phyloP scores from a whole-genome alignment of 805 yeast genomes.

The Spathaspora passalidarum region DNA sequence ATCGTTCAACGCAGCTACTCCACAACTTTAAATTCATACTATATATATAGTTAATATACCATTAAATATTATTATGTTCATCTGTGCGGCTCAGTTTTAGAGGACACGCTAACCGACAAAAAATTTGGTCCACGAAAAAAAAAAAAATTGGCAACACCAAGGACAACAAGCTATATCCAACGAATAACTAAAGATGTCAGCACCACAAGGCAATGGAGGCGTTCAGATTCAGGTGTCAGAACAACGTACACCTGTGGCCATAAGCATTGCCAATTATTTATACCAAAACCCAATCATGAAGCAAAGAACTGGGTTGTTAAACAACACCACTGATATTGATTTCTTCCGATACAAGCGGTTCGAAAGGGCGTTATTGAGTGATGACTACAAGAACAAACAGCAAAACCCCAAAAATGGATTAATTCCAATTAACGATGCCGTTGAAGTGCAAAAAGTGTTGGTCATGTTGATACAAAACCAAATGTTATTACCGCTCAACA shows the following conservation, averaged over 20 bases:
- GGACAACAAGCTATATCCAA: neutral
- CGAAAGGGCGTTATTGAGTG: constrained; percentile 69
- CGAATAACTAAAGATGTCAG: constrained; percentile 2
- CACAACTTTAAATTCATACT: neutral
- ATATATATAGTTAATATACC: neutral
- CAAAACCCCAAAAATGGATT: constrained; percentile 43
- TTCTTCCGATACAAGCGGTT: constrained; percentile 88
- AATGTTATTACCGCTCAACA: constrained; percentile 71
- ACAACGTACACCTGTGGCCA: constrained; percentile 47
- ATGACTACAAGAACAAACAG: constrained; percentile 59
- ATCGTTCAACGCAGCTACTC: neutral
- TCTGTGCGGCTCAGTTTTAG: neutral
- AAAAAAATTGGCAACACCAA: neutral
- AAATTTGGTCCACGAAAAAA: too few relatives aligned
- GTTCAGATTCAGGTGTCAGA: constrained; percentile 14
- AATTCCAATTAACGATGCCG: constrained; percentile 43
- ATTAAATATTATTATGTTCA: too few relatives aligned
- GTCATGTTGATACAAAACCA: constrained; percentile 68
- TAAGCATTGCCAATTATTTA: constrained; percentile 68
- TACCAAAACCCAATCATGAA: constrained; percentile 67
- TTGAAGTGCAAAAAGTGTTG: constrained; percentile 61
- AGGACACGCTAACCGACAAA: constrained; percentile 2
- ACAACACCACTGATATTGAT: constrained; percentile 64
- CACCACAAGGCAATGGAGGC: constrained; percentile 4
- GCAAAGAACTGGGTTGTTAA: constrained; percentile 76